A percentile compares a stretch with the other conserved stretches of the same genome.
These are phyloP conservation scores for Termitomyces sp. DNA, from an alignment of 768 basidiomycete genomes.

Conservation along the genomic window DNA sequence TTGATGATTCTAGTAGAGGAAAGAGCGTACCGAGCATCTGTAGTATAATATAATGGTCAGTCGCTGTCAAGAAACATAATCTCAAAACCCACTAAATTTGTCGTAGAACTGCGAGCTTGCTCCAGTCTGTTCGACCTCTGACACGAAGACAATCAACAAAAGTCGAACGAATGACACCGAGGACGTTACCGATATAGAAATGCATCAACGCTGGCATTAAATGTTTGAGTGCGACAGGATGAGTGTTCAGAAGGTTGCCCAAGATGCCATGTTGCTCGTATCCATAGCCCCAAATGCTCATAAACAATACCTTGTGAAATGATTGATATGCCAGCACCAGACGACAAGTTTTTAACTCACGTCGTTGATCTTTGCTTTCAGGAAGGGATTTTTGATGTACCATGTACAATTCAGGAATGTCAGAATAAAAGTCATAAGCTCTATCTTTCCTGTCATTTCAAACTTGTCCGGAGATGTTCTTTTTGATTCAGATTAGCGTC, in stretches of 20 bases:
- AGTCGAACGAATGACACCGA: neutral
- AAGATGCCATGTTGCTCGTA: conserved; percentile 69
- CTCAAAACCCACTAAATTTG: conserved; percentile 77
- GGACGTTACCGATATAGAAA: conserved; percentile 82
- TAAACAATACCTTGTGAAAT: conserved; percentile 60
- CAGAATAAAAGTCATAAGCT: conserved; percentile 81
- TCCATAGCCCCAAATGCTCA: conserved; percentile 65
- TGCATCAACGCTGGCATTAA: conserved; percentile 89
- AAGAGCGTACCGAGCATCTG: conserved; percentile 14
- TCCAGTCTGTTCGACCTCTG: conserved; percentile 97
- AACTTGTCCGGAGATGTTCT: conserved; percentile 73
- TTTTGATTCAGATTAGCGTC: conserved; percentile 16
- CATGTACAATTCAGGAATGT: conserved; percentile 93
- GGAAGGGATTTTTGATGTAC: conserved; percentile 98
- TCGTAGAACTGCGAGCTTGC: conserved; percentile 99
- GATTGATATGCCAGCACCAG: neutral
- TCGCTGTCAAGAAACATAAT: neutral
- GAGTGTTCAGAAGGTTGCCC: conserved; percentile 77
- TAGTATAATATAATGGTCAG: neutral
- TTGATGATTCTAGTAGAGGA: neutral
- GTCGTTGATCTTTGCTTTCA: conserved; percentile 95
- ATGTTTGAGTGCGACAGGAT: conserved; percentile 81
- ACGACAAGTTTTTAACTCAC: conserved; percentile 34
- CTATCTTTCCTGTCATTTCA: conserved; percentile 79
- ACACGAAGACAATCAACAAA: neutral